Conservation (phyloP, 108 stramenopile genomes). For the Fistulifera solaris region DNA sequence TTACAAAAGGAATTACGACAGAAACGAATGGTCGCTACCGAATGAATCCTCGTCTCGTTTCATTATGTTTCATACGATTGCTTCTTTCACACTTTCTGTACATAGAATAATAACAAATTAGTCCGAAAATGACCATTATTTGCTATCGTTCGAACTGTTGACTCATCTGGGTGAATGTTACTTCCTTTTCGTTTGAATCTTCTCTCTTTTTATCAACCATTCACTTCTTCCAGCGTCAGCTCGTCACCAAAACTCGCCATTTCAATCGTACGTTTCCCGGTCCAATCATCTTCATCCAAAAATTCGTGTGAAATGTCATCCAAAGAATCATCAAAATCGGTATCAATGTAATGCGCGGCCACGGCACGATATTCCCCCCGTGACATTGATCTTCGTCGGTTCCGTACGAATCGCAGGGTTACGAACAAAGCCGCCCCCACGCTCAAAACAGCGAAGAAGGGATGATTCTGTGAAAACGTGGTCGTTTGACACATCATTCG, state of each 20-base stretch:
- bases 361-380: slow-evolving; percentile 16
- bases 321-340: background rate
- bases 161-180: too few relatives aligned
- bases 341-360: slow-evolving; percentile 7
- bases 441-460: too few relatives aligned
- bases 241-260: slow-evolving; percentile 7
- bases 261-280: slow-evolving; percentile 1
- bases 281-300: background rate
- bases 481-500: too few relatives aligned
- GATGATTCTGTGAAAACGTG: too few relatives aligned
- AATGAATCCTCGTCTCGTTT: background rate
- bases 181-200: background rate
- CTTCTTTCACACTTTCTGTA: too few relatives aligned
- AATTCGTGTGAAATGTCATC: slow-evolving; percentile 3
- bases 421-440: too few relatives aligned
- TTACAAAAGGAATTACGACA: slow-evolving; percentile 10
- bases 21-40: background rate
- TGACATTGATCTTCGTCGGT: background rate
- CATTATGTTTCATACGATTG: background rate
- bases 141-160: too few relatives aligned
- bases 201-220: slow-evolving; percentile 11
- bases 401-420: too few relatives aligned
- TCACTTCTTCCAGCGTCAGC: slow-evolving; percentile 19
- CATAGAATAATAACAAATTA: too few relatives aligned
- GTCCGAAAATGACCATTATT: too few relatives aligned